A percentile compares a stretch with the other conserved stretches of the same genome.
phyloP scores from a whole-genome alignment of 148 eudicot species.

The Nepenthes mirabilis region DNA sequence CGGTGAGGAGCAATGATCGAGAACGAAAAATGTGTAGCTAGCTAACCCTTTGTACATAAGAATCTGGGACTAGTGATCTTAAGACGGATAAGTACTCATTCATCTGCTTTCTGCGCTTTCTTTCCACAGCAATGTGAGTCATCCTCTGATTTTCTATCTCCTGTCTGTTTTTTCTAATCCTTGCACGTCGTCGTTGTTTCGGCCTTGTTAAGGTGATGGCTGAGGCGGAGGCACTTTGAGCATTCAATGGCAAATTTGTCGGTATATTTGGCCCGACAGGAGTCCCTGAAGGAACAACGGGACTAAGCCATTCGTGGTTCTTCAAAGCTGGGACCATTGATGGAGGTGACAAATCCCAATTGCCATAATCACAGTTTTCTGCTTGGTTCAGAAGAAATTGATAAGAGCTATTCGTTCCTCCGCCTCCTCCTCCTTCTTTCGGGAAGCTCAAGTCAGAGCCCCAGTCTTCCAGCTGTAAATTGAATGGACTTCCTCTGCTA shows the following conservation, averaged over 20 bases:
- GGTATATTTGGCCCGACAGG: not conserved
- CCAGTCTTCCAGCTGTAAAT: slow-evolving; percentile 13
- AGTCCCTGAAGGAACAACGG: not conserved
- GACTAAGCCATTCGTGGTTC: not conserved
- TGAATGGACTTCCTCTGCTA: slow-evolving; percentile 7
- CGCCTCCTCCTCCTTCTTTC: not conserved
- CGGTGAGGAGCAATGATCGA: not conserved
- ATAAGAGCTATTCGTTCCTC: not conserved
- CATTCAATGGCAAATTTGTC: not conserved
- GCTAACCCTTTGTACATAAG: slow-evolving; percentile 43
- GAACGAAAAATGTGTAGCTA: not conserved
- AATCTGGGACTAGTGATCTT: slow-evolving; percentile 37
- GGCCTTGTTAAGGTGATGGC: slow-evolving; percentile 9
- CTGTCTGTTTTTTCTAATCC: slow-evolving; percentile 27
- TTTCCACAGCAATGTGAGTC: slow-evolving; percentile 61
- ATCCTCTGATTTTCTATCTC: slow-evolving; percentile 59
- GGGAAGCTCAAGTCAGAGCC: not conserved
- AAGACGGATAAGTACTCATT: slow-evolving; percentile 38
- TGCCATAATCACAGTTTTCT: not conserved
- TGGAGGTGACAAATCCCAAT: not conserved
- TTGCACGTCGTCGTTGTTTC: slow-evolving; percentile 20
- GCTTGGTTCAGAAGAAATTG: not conserved
- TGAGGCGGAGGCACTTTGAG: too few relatives aligned
- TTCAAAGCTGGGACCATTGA: not conserved
- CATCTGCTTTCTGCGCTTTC: slow-evolving; percentile 59